Conservation (phyloP, 805 yeast genomes). For the Candida sanyiensis region DNA sequence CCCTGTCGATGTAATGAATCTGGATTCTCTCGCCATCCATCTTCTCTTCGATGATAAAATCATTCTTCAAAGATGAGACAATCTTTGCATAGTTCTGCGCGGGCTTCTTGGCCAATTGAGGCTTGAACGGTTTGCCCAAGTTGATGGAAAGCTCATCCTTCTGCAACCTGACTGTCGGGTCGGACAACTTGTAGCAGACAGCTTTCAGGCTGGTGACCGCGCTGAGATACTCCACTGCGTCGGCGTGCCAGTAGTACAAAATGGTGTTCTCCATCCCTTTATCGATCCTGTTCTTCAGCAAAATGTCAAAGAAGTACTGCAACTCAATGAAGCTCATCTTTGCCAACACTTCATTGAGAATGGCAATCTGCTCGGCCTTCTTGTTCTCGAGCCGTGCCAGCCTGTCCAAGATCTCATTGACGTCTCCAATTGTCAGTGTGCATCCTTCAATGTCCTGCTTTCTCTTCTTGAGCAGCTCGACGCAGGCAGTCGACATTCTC, state of each 20-base stretch:
- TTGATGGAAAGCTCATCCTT: conserved; percentile 32
- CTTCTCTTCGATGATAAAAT: conserved; percentile 80
- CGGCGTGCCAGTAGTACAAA: conserved; percentile 68
- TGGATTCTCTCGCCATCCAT: conserved; percentile 90
- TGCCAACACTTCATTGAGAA: conserved; percentile 46
- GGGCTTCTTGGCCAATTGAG: conserved; percentile 66
- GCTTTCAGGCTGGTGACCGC: conserved; percentile 59
- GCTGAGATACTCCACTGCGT: conserved; percentile 58
- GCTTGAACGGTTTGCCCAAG: conserved; percentile 48
- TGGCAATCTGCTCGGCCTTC: conserved; percentile 34
- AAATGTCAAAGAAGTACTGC: conserved; percentile 60
- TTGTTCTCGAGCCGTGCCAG: conserved; percentile 30
- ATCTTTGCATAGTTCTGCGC: conserved; percentile 44
- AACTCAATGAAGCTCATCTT: conserved; percentile 57
- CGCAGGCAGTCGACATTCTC: conserved; percentile 43
- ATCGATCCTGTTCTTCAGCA: conserved; percentile 56
- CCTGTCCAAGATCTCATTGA: conserved; percentile 42
- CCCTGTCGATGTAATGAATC: conserved; percentile 53
- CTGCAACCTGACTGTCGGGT: conserved; percentile 41
- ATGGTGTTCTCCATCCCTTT: conserved; percentile 56
- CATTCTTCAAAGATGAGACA: conserved; percentile 38
- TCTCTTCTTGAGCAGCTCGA: conserved; percentile 45
- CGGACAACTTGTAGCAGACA: conserved; percentile 53
- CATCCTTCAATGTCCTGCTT: conserved; percentile 35
- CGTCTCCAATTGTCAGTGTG: conserved; percentile 39